A percentile compares a stretch with the other conserved stretches of the same genome.
These are phyloP conservation scores for Letharia columbiana DNA, from an alignment of 495 filamentous ascomycete genomes.

Conservation along the genomic window DNA sequence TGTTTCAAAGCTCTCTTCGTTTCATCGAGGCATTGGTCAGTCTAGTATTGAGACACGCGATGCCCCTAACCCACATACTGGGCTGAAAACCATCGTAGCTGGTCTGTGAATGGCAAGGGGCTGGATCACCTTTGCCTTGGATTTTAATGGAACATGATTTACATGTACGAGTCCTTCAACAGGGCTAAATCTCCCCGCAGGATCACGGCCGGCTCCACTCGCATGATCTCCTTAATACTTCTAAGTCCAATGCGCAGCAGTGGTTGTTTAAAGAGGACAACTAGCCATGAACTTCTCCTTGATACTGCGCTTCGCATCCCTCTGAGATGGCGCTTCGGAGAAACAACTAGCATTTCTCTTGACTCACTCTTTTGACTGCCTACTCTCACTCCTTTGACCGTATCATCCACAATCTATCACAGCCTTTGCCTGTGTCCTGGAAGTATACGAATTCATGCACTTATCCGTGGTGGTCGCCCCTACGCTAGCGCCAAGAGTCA, in stretches of 20 bases:
- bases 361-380: neutral
- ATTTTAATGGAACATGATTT: neutral
- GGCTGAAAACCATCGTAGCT: neutral
- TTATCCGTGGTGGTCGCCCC: neutral
- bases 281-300: neutral
- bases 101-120: neutral
- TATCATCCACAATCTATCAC: neutral
- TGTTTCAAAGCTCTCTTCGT: neutral
- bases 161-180: neutral
- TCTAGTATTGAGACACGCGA: neutral
- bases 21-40: neutral
- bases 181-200: neutral
- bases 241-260: neutral
- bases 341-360: neutral
- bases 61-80: neutral
- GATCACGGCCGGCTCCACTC: neutral
- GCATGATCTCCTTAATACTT: neutral
- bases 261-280: neutral
- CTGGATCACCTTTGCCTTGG: neutral
- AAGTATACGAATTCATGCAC: neutral
- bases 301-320: neutral
- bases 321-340: slow-evolving; percentile 1
- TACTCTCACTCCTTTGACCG: neutral
- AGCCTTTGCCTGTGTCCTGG: neutral
- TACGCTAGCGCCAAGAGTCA: neutral